Evolutionary conservation across 2,329 filamentous ascomycete genomes (phyloP).

Genomic region (Leptodontidium sp.): DNA sequence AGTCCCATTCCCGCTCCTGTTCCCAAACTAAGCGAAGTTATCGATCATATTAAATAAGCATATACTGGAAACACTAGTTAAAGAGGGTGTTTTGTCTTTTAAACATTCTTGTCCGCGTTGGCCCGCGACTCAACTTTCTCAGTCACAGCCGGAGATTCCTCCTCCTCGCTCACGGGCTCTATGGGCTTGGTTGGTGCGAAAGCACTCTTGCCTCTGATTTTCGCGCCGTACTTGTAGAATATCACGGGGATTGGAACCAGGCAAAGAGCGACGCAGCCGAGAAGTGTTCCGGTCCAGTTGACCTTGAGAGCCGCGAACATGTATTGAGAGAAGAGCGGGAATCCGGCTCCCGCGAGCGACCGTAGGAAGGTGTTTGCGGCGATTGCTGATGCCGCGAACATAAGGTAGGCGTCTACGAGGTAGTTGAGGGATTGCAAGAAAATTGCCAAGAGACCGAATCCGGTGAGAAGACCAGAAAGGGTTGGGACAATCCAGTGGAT

Average conservation of each 20-base stretch:
- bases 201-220: slow-evolving; percentile 62
- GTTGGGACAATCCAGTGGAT: slow-evolving; percentile 72
- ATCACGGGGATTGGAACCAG: slow-evolving; percentile 69
- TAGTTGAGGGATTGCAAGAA: slow-evolving; percentile 86
- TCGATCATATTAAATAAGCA: not conserved
- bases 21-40: not conserved
- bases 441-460: slow-evolving; percentile 82
- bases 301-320: slow-evolving; percentile 72
- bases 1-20: not conserved
- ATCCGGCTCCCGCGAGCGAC: slow-evolving; percentile 78
- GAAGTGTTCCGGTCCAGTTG: slow-evolving; percentile 67
- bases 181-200: slow-evolving; percentile 59
- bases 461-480: slow-evolving; percentile 68
- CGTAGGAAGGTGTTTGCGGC: slow-evolving; percentile 85
- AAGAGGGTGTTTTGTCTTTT: not conserved
- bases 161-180: slow-evolving; percentile 31
- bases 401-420: slow-evolving; percentile 74
- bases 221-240: slow-evolving; percentile 67
- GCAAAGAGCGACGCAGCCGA: slow-evolving; percentile 65
- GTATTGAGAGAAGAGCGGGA: slow-evolving; percentile 80
- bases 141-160: slow-evolving; percentile 26
- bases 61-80: not conserved
- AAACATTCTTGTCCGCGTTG: slow-evolving; percentile 20
- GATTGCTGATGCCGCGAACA: slow-evolving; percentile 75
- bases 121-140: slow-evolving; percentile 29